Evolutionary conservation across 495 filamentous ascomycete species (phyloP), one percentile per base, ranked within the genome.

Genomic region (Hypoxylon trugodes): DNA sequence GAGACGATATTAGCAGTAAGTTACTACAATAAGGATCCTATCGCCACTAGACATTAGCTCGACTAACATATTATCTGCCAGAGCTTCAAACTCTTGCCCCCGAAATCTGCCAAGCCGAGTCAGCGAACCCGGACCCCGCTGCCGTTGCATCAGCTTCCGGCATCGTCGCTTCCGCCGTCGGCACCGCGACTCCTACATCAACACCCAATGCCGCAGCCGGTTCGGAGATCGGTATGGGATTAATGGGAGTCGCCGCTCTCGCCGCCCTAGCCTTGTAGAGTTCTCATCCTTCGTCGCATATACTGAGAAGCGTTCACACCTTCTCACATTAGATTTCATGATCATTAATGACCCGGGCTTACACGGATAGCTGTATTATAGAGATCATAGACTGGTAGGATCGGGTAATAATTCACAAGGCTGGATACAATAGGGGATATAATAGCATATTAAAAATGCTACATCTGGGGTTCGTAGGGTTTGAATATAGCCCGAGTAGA

Each of bases 141-240:
- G 63, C 59, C 21, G 58, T 74, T 8, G 66, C 71, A 5, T 68
- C 63, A 35, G 71, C 71, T 3, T 72, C 69, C 6, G 57, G 40
- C 30, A 56, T 70, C 21, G 51, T 74, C 54, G 59, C 59, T 12
- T 65, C 66, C 0, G 71, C 61, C 12, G 41, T 74, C 19, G 64
- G 45, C 32, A 60, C 62, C 13, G 62, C 69, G 4, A 42, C 51
- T 18, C 32, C 58, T 30, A 43, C 58, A 8, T 37, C 59, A 1
- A 56, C 37, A 1, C 63, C 69, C 33, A 64, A 55, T 19, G 53
- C 69, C 16, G 70, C 61, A 12, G 63, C 28, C 36, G 38, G 67
- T 30, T 57, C 70, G 8, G 62, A 70, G 37, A 18, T 72, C 19
- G 61, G 59, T 15, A 43, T 70, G 45, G 66, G 66, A 15, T 41